Conservation (phyloP, 164 flowering plant species). For the Cinnamomum micranthum region DNA sequence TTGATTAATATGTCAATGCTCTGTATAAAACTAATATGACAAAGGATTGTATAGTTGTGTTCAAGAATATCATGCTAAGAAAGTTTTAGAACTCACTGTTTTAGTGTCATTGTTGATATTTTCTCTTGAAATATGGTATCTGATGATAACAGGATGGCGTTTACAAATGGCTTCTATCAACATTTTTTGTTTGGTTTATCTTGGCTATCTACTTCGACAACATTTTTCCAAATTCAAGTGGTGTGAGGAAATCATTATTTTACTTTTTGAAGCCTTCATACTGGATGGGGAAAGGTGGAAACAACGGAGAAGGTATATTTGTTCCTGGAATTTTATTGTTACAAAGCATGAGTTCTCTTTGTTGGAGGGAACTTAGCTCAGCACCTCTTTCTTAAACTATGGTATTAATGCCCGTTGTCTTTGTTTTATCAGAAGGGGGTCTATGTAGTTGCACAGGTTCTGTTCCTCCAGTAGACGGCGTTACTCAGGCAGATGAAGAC, state of each 20-base stretch:
- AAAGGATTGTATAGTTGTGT: background rate
- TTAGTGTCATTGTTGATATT: background rate
- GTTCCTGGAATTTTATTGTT: slow-evolving; percentile 6
- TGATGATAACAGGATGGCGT: slow-evolving; percentile 61
- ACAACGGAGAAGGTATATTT: slow-evolving; percentile 58
- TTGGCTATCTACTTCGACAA: slow-evolving; percentile 96
- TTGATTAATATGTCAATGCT: background rate
- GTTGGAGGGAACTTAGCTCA: slow-evolving; percentile 1
- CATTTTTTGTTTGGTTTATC: slow-evolving; percentile 68
- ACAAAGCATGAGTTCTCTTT: background rate
- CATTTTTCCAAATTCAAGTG: slow-evolving; percentile 68
- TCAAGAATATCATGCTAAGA: background rate
- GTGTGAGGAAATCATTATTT: slow-evolving; percentile 74
- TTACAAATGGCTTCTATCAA: slow-evolving; percentile 65
- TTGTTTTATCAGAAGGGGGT: slow-evolving; percentile 59
- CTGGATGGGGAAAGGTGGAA: slow-evolving; percentile 91
- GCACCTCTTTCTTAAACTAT: no score
- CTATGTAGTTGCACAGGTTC: slow-evolving; percentile 66
- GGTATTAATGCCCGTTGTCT: background rate
- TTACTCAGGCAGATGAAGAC: slow-evolving; percentile 77
- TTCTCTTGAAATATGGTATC: slow-evolving; percentile 4
- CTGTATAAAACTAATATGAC: background rate
- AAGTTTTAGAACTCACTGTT: background rate
- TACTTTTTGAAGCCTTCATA: slow-evolving; percentile 81
- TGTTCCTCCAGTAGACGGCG: slow-evolving; percentile 46